A percentile compares a stretch with the other conserved stretches of the same genome.
These are phyloP conservation scores for Aurinia saxatilis DNA, from an alignment of 345 rosid genomes.

Conservation along the genomic window DNA sequence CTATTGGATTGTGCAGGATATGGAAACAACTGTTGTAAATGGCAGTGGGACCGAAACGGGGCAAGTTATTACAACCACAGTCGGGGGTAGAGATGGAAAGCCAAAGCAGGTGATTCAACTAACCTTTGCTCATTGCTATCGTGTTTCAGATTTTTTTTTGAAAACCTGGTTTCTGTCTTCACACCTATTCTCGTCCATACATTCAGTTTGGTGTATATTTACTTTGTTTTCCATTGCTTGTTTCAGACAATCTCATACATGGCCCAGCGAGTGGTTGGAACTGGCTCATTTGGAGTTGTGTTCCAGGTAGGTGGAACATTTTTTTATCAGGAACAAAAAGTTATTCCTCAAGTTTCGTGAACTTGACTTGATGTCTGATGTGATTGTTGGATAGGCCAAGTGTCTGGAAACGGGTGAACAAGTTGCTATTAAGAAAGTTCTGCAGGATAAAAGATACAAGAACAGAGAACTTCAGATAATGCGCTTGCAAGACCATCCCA, in stretches of 20 bases:
- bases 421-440: slow-evolving; percentile 96
- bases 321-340: neutral
- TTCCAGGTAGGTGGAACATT: slow-evolving; percentile 58
- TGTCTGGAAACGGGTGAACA: slow-evolving; percentile 94
- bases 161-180: neutral
- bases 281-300: slow-evolving; percentile 95
- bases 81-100: slow-evolving; percentile 82
- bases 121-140: neutral
- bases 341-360: neutral
- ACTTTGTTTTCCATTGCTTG: slow-evolving; percentile 1
- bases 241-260: slow-evolving; percentile 82
- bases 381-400: slow-evolving; percentile 77
- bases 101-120: slow-evolving; percentile 75
- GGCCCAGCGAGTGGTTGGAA: slow-evolving; percentile 93
- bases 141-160: neutral
- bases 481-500: slow-evolving; percentile 81
- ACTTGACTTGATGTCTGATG: neutral
- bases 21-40: slow-evolving; percentile 53
- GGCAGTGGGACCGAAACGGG: slow-evolving; percentile 89
- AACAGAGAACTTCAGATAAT: slow-evolving; percentile 97
- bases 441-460: slow-evolving; percentile 97
- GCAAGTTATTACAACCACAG: slow-evolving; percentile 68
- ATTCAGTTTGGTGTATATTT: neutral
- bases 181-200: neutral
- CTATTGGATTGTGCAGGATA: slow-evolving; percentile 40